Evolutionary conservation across 768 basidiomycete species (phyloP), one percentile per base, ranked within the genome.

Genomic region (Pisolithus orientalis): DNA sequence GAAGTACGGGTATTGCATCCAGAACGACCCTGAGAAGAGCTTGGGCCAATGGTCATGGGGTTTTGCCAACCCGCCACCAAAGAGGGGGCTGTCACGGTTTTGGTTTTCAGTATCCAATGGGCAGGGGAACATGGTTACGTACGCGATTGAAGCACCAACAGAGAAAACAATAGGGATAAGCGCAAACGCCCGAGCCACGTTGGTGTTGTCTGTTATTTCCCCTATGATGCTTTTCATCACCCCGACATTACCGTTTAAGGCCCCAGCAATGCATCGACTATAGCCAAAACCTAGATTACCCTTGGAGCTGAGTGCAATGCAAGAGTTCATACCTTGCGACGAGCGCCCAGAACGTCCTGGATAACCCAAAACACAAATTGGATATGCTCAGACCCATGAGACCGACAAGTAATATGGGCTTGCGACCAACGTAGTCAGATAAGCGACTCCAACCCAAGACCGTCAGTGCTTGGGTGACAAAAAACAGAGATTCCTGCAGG

Each of bases 291-390:
- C 14, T 6, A 44, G 21, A 44, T 27, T 13, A 27, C 49, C 3
- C 27, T 43, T 10, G 0, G 11, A 10, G 0, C 6, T 6, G n/a
- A n/a, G 9, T 21, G 8, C 31, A n/a, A 28, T 3, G 32, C 7
- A 8, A 11, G 16, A 34, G 1, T 16, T 7, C 42, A 46, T 13
- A 71, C 76, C 75, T 77, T 39, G 77, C 31, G 1, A 86, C 78
- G 3, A 84, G 70, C 6, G 81, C 81, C 79, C 75, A 80, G 59
- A 85, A 88, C 0, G 84, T 82, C 49, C 65, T 81, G 0, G 85
- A 87, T 14, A 90, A 65, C 24, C 87, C 88, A 56, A 90, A 89
- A 62, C 78, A 82, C 50, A 80, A 82, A 83, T 89, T 87, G 0
- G 85, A 87, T 10, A 78, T 32, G 0, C 82, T 79, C 14, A 88